Conservation (phyloP, 768 basidiomycete genomes). For the Kwoniella heveanensis region DNA sequence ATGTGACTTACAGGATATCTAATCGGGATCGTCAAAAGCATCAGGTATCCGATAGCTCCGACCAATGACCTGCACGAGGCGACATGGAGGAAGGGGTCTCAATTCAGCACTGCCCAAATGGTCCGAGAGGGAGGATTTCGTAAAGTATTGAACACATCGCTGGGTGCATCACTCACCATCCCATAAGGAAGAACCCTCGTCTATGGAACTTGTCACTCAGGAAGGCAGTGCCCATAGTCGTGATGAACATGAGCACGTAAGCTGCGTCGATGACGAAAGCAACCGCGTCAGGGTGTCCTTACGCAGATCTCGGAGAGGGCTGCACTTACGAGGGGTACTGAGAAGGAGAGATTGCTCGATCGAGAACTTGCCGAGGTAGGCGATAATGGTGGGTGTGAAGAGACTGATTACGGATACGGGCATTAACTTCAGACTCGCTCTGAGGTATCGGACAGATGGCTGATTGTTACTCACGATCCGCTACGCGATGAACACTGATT, state of each 20-base stretch:
- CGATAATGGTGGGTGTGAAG: constrained; percentile 73
- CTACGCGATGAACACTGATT: constrained; percentile 1
- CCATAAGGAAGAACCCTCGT: constrained; percentile 57
- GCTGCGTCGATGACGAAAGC: constrained; percentile 25
- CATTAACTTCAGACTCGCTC: too few species aligned
- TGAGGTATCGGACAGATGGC: background rate
- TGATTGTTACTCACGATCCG: constrained; percentile 22
- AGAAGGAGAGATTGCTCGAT: constrained; percentile 52
- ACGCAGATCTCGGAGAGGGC: background rate
- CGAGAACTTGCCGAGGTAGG: constrained; percentile 61
- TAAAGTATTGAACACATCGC: too few species aligned
- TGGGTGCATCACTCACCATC: constrained; percentile 50
- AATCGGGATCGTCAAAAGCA: constrained; percentile 49
- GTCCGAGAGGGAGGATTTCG: too few species aligned
- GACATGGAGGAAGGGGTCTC: too few species aligned
- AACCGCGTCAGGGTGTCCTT: too few species aligned
- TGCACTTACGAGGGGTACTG: constrained; percentile 57
- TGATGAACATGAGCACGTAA: constrained; percentile 58
- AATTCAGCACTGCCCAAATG: too few species aligned
- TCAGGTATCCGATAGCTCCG: constrained; percentile 50
- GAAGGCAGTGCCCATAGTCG: constrained; percentile 56
- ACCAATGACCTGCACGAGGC: constrained; percentile 36
- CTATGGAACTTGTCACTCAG: constrained; percentile 54
- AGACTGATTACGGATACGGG: too few species aligned
- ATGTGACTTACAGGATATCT: constrained; percentile 29